Conservation (phyloP, 2,329 filamentous ascomycete genomes). For the Curvularia lunata region DNA sequence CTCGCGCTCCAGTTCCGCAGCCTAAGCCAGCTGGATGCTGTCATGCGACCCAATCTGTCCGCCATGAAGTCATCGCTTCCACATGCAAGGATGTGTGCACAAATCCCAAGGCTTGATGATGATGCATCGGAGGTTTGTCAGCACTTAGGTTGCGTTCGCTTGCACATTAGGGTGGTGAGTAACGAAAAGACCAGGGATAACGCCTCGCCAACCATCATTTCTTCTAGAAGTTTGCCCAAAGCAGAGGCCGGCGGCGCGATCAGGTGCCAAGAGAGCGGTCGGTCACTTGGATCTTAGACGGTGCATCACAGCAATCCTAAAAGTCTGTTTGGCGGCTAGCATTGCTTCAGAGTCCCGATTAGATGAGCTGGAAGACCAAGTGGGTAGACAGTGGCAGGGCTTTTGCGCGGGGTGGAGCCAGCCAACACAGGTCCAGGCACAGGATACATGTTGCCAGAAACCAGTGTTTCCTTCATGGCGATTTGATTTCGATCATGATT, state of each 20-base stretch:
- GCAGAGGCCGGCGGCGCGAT: slow-evolving; percentile 10
- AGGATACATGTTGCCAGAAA: neutral
- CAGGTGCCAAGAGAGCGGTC: neutral
- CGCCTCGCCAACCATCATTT: slow-evolving; percentile 6
- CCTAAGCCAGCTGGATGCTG: slow-evolving; percentile 11
- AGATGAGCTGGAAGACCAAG: neutral
- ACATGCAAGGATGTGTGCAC: slow-evolving; percentile 11
- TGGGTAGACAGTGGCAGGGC: neutral
- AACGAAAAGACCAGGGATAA: slow-evolving; percentile 16
- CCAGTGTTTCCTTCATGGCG: neutral
- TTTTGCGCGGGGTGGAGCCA: too few species aligned
- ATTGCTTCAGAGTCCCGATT: neutral
- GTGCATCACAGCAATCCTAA: too few species aligned
- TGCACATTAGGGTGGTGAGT: slow-evolving; percentile 26
- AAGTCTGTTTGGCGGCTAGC: neutral
- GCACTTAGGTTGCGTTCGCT: slow-evolving; percentile 29
- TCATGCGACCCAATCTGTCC: slow-evolving; percentile 24
- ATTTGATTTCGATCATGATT: slow-evolving; percentile 13
- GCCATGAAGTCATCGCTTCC: slow-evolving; percentile 36
- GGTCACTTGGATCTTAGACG: neutral
- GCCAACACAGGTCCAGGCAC: neutral
- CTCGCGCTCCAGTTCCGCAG: slow-evolving; percentile 32
- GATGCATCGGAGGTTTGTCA: slow-evolving; percentile 40
- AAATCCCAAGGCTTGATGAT: slow-evolving; percentile 16
- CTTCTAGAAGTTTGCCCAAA: slow-evolving; percentile 38